Conservation (phyloP, 202 grass and related monocot genomes). For the Bolboschoenoplectus hybrid region DNA sequence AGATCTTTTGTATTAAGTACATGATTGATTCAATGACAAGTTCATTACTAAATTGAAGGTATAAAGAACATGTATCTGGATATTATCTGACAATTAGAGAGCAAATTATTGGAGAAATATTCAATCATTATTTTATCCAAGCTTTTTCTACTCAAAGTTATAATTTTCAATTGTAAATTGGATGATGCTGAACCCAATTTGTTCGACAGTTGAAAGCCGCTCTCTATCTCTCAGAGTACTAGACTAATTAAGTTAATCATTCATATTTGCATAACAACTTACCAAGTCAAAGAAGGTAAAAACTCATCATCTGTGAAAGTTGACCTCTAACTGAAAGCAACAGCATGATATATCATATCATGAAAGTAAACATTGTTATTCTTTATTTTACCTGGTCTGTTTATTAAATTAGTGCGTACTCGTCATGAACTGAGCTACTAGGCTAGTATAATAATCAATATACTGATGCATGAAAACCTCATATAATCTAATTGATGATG, state of each 20-base stretch:
- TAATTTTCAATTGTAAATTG: slow-evolving; percentile 3
- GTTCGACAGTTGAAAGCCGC: neutral
- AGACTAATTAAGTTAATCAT: neutral
- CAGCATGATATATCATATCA: neutral
- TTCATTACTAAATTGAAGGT: neutral
- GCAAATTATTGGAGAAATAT: neutral
- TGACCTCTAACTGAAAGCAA: neutral
- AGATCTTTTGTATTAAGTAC: neutral
- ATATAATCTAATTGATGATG: neutral
- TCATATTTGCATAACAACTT: neutral
- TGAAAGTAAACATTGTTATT: neutral
- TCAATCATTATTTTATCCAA: neutral
- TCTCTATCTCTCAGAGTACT: neutral
- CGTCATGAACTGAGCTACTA: neutral
- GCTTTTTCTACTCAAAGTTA: neutral
- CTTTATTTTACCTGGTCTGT: neutral
- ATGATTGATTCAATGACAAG: slow-evolving; percentile 13
- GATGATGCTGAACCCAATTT: neutral
- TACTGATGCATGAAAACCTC: slow-evolving; percentile 8
- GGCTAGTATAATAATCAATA: neutral
- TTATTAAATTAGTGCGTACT: neutral
- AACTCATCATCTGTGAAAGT: neutral
- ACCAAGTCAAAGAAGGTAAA: neutral
- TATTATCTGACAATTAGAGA: slow-evolving; percentile 1
- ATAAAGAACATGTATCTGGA: neutral